Percentiles rank a stretch among this genome's conserved stretches.
Evolutionary conservation across 176 grass and related monocot genomes (phyloP).

Genomic region (Aegilops umbellulata): DNA sequence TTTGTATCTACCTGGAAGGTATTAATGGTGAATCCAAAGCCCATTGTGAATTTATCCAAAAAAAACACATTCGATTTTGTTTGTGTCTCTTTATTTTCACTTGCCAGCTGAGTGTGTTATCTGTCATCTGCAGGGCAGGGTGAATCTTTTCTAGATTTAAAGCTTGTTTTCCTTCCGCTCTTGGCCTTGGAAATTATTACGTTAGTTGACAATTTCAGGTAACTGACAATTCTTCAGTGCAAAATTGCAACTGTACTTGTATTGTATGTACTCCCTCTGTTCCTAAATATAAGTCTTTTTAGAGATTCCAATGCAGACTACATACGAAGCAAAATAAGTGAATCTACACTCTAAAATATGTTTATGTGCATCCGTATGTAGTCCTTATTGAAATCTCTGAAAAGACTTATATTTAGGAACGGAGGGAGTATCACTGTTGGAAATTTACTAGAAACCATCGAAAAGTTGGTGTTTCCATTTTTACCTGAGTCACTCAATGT

Average conservation of each 20-base stretch:
- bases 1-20: slow-evolving; percentile 62
- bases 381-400: too few species aligned
- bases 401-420: too few species aligned
- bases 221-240: background rate
- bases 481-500: background rate
- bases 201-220: slow-evolving; percentile 72
- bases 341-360: too few species aligned
- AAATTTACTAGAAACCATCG: background rate
- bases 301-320: too few species aligned
- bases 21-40: slow-evolving; percentile 32
- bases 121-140: slow-evolving; percentile 35
- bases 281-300: too few species aligned
- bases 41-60: slow-evolving; percentile 7
- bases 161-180: slow-evolving; percentile 77
- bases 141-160: slow-evolving; percentile 51
- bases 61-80: background rate
- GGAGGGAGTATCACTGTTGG: background rate
- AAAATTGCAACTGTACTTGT: background rate
- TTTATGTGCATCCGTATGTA: too few species aligned
- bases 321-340: too few species aligned
- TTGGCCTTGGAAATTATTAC: slow-evolving; percentile 66
- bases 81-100: slow-evolving; percentile 16
- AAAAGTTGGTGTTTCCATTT: background rate
- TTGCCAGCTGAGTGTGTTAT: slow-evolving; percentile 11
- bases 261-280: background rate